Evolutionary conservation across 345 rosid species (phyloP).

Genomic region (Euphorbia pulcherrima): DNA sequence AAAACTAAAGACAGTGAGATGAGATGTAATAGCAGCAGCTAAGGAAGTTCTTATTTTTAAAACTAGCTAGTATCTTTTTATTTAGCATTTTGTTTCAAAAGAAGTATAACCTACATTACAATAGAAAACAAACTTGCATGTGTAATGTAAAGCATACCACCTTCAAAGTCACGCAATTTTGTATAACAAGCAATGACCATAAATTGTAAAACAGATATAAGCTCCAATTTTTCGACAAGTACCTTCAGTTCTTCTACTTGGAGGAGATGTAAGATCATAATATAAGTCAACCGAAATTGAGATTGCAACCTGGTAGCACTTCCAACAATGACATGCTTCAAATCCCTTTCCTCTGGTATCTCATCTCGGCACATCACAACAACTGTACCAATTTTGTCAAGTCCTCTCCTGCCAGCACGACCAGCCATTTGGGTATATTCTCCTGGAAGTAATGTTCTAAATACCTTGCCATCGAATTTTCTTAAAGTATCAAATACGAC

Average conservation of each 20-base stretch:
- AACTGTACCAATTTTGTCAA: conserved; percentile 92
- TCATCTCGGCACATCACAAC: conserved; percentile 94
- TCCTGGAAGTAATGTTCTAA: conserved; percentile 80
- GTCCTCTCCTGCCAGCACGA: conserved; percentile 98
- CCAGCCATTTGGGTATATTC: conserved; percentile 99
- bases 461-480: conserved; percentile 94
- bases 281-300: conserved; percentile 92
- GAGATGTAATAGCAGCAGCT: neutral
- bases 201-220: neutral
- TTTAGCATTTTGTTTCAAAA: neutral
- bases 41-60: neutral
- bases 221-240: conserved; percentile 16
- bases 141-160: neutral
- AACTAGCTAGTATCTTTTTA: neutral
- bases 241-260: conserved; percentile 99
- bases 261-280: conserved; percentile 94
- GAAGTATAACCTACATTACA: neutral
- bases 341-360: conserved; percentile 70
- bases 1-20: neutral
- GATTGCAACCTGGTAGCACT: conserved; percentile 80
- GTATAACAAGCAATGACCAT: conserved; percentile 13
- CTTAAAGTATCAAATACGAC: conserved; percentile 89
- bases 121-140: neutral
- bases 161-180: conserved; percentile 2
- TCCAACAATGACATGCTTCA: conserved; percentile 63